Base-by-base conservation (phyloP, 2,329 filamentous ascomycete species). In the Ceratocystis lukuohia region DNA sequence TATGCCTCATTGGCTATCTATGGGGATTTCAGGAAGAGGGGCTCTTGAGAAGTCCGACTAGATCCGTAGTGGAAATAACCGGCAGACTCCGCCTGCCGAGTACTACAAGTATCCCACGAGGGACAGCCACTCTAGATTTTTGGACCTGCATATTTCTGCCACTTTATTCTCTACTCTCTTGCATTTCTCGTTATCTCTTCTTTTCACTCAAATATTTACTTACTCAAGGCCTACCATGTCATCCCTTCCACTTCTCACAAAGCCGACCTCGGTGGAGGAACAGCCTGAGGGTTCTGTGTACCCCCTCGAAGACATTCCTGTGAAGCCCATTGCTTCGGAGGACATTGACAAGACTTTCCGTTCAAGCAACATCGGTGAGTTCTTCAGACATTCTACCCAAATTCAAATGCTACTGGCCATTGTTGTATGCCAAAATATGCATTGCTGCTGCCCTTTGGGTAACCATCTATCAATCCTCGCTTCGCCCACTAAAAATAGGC, bases 291-390 rank as follows among this genome's bases (percentile, higher is more conserved):
- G 66, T 37, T 30, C 77, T 67, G 78, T 78, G 68, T 86, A 86
- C 73, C 78, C 80, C 71, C 75, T 85, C n/a, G 81, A 84, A 68
- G 72, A 77, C 69, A 78, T 85, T 71, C 73, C 78, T 70, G 80
- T 77, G 48, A 80, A 78, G 12, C 71, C 72, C 5, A 73, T 87
- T 64, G 74, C 78, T 44, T 74, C 82, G 25, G 79, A 80, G 10
- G 77, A 82, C 67, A 87, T 87, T 69, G 83, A 87, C 74, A 76
- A 76, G 71, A 84, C 82, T 33, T 86, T 87, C 72, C 79, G 82
- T 65, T 85, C 84, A 20, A 82, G 76, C 72, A 81, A 77, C 71
- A 85, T 86, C 70, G 84, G 84, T 86, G 76, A 64, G 62, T 67
- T 53, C 20, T 1, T 15, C 22, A 10, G 20, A 5, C 8, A 12